These are phyloP conservation scores for Parachlorella kessleri DNA, from an alignment of 139 green algal genomes.

Conservation along the genomic window DNA sequence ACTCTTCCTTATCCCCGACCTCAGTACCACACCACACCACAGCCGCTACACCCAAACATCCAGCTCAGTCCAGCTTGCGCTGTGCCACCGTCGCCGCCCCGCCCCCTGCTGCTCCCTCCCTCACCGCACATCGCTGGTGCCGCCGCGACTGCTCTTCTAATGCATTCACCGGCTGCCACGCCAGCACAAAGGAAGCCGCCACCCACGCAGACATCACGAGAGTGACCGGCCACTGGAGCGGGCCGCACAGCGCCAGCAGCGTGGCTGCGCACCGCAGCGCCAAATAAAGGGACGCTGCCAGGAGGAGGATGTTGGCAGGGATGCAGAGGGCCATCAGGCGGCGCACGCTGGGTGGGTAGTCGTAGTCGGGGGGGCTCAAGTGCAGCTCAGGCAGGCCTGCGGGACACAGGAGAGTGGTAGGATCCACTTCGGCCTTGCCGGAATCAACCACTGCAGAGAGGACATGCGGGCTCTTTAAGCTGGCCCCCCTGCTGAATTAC, in stretches of 20 bases:
- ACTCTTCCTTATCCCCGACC: too few species aligned
- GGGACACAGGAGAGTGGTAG: background rate
- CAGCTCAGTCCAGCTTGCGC: too few species aligned
- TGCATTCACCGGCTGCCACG: background rate
- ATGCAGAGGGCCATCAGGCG: background rate
- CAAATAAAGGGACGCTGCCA: background rate
- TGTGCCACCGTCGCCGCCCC: too few species aligned
- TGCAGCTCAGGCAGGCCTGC: slow-evolving; percentile 24
- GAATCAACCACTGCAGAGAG: background rate
- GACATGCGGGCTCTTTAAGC: too few species aligned
- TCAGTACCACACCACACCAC: too few species aligned
- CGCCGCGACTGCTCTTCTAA: background rate
- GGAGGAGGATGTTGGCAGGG: background rate
- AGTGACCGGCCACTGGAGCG: background rate
- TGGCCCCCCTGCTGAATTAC: too few species aligned
- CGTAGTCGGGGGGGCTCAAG: background rate
- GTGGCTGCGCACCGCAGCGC: background rate
- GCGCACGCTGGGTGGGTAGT: slow-evolving; percentile 2
- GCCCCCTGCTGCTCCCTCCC: too few species aligned
- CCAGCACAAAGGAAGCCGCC: background rate
- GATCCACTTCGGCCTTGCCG: background rate
- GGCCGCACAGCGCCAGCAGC: slow-evolving; percentile 12
- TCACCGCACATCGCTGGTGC: too few species aligned
- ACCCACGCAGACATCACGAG: background rate
- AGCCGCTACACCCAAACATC: too few species aligned